Evolutionary conservation across 176 grass and related monocot genomes (phyloP).

Genomic region (Cenchrus fungigraminus): DNA sequence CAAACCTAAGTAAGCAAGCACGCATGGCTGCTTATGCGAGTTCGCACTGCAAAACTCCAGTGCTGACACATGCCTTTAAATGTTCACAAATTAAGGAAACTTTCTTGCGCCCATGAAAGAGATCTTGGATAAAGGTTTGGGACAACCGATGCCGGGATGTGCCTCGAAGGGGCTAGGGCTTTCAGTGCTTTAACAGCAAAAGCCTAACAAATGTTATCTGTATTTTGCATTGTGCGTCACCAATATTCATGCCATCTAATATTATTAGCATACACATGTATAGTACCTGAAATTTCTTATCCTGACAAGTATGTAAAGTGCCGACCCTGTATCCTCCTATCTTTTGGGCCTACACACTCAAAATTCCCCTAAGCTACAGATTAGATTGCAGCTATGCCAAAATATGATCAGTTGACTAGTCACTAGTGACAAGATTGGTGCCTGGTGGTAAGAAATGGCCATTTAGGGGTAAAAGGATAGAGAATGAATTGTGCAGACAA

Average conservation of each 20-base stretch:
- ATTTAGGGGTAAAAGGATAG: conserved; percentile 22
- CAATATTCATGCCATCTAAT: conserved; percentile 20
- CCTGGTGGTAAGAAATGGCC: conserved; percentile 17
- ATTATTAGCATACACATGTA: conserved; percentile 31
- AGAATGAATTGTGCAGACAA: conserved; percentile 27
- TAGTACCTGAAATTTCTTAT: conserved; percentile 11
- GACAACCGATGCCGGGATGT: neutral
- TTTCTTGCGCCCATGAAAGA: neutral
- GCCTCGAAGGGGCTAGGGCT: neutral
- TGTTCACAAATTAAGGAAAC: neutral
- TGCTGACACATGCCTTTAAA: neutral
- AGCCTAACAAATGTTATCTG: neutral
- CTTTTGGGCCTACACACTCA: conserved; percentile 39
- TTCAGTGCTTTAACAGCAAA: neutral
- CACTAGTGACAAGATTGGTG: conserved; percentile 10
- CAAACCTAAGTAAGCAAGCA: too few relatives aligned
- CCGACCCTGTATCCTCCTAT: conserved; percentile 35
- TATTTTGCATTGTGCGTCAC: neutral
- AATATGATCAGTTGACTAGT: conserved; percentile 40
- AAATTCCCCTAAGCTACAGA: conserved; percentile 63
- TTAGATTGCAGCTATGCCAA: conserved; percentile 42
- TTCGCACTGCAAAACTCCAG: neutral
- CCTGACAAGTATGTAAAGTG: conserved; percentile 14
- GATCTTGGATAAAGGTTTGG: neutral
- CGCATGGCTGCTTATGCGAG: too few relatives aligned